These are phyloP conservation scores for Colletotrichum caudatum DNA, from an alignment of 2,329 filamentous ascomycete genomes.

Conservation along the genomic window DNA sequence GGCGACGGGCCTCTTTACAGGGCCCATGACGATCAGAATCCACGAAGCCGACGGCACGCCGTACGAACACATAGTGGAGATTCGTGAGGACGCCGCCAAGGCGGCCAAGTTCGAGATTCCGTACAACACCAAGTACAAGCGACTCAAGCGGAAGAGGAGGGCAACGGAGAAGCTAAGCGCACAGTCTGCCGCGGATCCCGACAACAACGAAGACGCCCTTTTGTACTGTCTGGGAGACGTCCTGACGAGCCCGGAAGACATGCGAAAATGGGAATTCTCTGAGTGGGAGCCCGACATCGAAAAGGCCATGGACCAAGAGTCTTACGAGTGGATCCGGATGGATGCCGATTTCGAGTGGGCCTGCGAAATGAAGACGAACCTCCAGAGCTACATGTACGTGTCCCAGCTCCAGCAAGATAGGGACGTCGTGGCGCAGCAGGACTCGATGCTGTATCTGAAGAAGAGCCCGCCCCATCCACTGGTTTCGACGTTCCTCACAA, in stretches of 20 bases:
- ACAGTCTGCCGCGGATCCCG: conserved; percentile 65
- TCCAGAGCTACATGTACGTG: conserved; percentile 97
- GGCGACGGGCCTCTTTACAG: conserved; percentile 86
- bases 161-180: conserved; percentile 63
- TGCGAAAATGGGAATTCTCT: conserved; percentile 83
- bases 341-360: conserved; percentile 99
- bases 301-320: conserved; percentile 91
- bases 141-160: conserved; percentile 81
- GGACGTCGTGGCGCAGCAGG: conserved; percentile 90
- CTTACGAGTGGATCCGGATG: conserved; percentile 98
- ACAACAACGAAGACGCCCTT: conserved; percentile 81
- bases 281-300: conserved; percentile 94
- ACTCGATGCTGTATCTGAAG: conserved; percentile 81
- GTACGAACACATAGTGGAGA: conserved; percentile 97
- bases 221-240: conserved; percentile 95
- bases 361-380: conserved; percentile 81
- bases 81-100: conserved; percentile 85
- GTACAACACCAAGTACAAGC: conserved; percentile 99
- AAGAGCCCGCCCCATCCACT: conserved; percentile 78
- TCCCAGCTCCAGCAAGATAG: conserved; percentile 97
- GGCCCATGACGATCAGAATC: conserved; percentile 97
- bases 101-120: conserved; percentile 88
- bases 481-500: conserved; percentile 87
- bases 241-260: conserved; percentile 84
- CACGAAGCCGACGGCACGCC: conserved; percentile 98